These are phyloP conservation scores for Corchorus olitorius DNA, from an alignment of 345 rosid genomes.

Conservation along the genomic window DNA sequence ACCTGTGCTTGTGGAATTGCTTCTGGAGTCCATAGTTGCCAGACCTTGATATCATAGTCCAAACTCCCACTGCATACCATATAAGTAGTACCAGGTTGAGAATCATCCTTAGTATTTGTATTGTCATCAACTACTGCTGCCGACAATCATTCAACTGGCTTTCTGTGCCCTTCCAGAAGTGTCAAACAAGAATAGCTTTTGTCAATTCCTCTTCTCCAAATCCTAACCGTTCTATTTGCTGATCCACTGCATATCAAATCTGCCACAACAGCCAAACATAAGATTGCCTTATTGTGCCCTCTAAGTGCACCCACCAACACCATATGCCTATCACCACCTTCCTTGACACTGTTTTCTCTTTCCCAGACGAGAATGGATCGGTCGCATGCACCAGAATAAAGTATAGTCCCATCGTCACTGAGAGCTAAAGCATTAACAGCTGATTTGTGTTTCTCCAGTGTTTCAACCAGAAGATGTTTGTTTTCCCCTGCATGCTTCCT, in stretches of 20 bases:
- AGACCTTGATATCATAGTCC: conserved; percentile 59
- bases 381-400: conserved; percentile 84
- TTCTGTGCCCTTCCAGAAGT: conserved; percentile 59
- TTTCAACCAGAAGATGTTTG: conserved; percentile 44
- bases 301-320: conserved; percentile 64
- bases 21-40: conserved; percentile 42
- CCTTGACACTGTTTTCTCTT: conserved; percentile 23
- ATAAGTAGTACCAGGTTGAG: conserved; percentile 30
- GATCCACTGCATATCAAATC: conserved; percentile 74
- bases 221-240: conserved; percentile 58
- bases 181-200: conserved; percentile 53
- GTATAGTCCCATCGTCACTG: conserved; percentile 54
- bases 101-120: conserved; percentile 14
- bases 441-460: conserved; percentile 60
- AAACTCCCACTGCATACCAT: conserved; percentile 71
- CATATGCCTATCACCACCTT: conserved; percentile 40
- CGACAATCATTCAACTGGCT: conserved; percentile 69
- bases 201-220: conserved; percentile 56
- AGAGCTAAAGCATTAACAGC: conserved; percentile 73
- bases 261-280: conserved; percentile 57
- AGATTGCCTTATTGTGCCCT: conserved; percentile 66
- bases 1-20: conserved; percentile 52
- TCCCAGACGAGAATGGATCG: conserved; percentile 78
- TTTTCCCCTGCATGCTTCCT: conserved; percentile 31
- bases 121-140: conserved; percentile 23